Conservation (phyloP, 2,329 filamentous ascomycete genomes). For the Chaetomiaceae sp. region DNA sequence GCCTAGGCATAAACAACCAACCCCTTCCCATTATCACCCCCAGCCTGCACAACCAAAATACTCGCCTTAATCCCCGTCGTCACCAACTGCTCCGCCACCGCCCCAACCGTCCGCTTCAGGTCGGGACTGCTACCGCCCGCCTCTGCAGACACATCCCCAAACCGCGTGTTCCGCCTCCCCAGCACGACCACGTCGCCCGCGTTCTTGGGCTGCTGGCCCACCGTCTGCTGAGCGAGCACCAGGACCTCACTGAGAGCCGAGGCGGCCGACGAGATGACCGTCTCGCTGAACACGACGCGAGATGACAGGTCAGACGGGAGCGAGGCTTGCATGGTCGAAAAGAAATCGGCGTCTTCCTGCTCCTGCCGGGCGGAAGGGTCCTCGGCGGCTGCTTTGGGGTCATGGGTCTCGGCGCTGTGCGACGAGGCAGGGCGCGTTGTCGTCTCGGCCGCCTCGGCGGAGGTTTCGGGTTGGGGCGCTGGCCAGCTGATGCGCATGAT, state of each 20-base stretch:
- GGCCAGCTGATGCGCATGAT: constrained; percentile 56
- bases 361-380: constrained; percentile 34
- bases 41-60: constrained; percentile 65
- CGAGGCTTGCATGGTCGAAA: constrained; percentile 33
- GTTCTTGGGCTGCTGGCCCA: constrained; percentile 58
- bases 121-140: constrained; percentile 29
- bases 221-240: constrained; percentile 51
- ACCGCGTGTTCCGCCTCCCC: constrained; percentile 47
- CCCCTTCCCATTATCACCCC: constrained; percentile 31
- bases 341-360: constrained; percentile 26
- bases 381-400: constrained; percentile 3
- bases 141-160: constrained; percentile 12
- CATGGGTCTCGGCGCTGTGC: background rate
- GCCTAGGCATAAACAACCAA: constrained; percentile 8
- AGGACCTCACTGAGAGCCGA: constrained; percentile 43
- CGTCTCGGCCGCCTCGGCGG: background rate
- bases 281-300: constrained; percentile 46
- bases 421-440: background rate
- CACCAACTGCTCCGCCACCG: constrained; percentile 57
- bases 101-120: constrained; percentile 51
- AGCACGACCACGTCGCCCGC: constrained; percentile 68
- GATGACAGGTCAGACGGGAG: constrained; percentile 32
- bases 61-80: constrained; percentile 59
- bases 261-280: constrained; percentile 35
- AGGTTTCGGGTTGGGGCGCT: constrained; percentile 10